Base-by-base conservation (phyloP, 2,329 filamentous ascomycete genomes). In the Teratosphaeria destructans region DNA sequence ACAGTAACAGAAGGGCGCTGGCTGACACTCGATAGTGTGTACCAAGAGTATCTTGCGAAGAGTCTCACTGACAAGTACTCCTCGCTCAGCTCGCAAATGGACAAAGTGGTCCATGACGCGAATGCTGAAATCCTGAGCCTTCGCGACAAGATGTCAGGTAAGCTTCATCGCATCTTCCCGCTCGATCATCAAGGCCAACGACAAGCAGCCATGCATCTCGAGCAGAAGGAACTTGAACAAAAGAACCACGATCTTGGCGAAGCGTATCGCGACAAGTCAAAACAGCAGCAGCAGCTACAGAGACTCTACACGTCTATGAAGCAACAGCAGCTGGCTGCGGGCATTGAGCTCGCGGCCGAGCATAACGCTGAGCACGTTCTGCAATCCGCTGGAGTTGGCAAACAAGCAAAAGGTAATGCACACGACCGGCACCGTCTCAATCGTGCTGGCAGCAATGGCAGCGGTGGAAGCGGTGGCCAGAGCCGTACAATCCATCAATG, bases 1-100 rank as follows among this genome's bases (percentile, higher is more conserved):
- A 2, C 7, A 3, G 19, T 11, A 43, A 47, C 23, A 29, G 27
- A 26, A 8, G 29, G 52, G 26, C 3, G 14, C 16, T 23, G 39
- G 58, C 66, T 70, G 55, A 71, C 59, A 60, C 52, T 52, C 53
- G 35, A 29, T 58, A 89, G 86, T 60, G 81, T 86, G 57, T 95
- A 92, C 67, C 89, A 95, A 70, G 86, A 90, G 66, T 85, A 87
- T 65, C 75, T 90, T 1, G 85, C 83, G 52, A 90, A 86, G 67
- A 85, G 81, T 10, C 75, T 95, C 62, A 84, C 82, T 0, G 87
- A 90, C 11, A 92, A 89, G 71, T 90, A 88, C 70, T 76, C 79
- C 1, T 77, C 72, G 2, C 75, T 94, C 16, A 87, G 79, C 64
- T 74, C 80, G 12, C 82, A 89, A 52, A 80, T 91, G 69, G 87